phyloP scores from a whole-genome alignment of 2,329 filamentous ascomycete species.

The Teratosphaeria gauchensis region DNA sequence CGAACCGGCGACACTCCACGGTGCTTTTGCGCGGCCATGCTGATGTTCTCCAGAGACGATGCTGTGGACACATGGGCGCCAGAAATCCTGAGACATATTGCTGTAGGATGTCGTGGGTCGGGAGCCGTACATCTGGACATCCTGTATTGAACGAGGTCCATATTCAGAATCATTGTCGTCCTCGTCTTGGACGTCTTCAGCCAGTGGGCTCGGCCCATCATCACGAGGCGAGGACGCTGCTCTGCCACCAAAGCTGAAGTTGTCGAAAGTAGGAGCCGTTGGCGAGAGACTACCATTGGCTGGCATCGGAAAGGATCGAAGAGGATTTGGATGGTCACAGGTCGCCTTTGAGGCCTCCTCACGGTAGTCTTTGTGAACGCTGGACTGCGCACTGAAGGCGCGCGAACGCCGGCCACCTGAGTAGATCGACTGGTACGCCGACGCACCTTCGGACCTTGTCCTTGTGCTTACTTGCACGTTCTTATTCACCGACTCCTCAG shows the following conservation, averaged over 20 bases:
- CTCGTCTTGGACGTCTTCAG: constrained; percentile 2
- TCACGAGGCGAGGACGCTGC: not conserved
- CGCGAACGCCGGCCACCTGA: not conserved
- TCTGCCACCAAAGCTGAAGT: not conserved
- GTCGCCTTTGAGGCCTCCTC: not conserved
- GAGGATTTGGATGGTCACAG: not conserved
- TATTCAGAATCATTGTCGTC: constrained; percentile 1
- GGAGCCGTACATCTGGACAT: constrained; percentile 17
- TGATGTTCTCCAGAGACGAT: not conserved
- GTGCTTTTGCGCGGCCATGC: not conserved
- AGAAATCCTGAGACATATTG: not conserved
- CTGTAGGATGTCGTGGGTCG: not conserved
- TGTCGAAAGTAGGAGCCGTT: not conserved
- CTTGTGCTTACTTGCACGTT: not conserved
- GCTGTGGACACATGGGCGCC: not conserved
- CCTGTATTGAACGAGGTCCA: constrained; percentile 7
- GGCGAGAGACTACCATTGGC: not conserved
- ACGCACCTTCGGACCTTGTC: not conserved
- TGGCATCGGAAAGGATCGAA: not conserved
- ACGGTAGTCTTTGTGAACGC: not conserved
- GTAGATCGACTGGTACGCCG: not conserved
- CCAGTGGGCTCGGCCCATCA: not conserved
- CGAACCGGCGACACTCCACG: not conserved
- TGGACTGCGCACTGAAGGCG: not conserved
- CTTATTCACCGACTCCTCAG: not conserved